Evolutionary conservation across 2,329 filamentous ascomycete species (phyloP).

Genomic region (Trichoderma sp.): DNA sequence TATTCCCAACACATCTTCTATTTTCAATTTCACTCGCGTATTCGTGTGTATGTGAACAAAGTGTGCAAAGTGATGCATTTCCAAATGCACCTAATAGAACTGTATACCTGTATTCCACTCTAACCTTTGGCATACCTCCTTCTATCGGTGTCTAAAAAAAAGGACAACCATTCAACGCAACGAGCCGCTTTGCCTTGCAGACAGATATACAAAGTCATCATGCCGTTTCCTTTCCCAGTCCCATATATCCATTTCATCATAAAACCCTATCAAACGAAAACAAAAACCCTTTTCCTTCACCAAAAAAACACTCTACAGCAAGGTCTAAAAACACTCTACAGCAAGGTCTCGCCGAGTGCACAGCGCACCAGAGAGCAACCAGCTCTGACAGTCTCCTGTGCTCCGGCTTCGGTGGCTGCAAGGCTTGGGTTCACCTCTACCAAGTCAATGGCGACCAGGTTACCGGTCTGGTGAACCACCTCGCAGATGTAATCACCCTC

Average conservation of each 20-base stretch:
- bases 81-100: neutral
- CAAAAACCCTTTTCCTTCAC: neutral
- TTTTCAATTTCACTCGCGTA: neutral
- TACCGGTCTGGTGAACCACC: slow-evolving; percentile 75
- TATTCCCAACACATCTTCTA: neutral
- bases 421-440: slow-evolving; percentile 79
- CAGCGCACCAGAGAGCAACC: slow-evolving; percentile 90
- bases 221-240: slow-evolving; percentile 11
- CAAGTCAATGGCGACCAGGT: slow-evolving; percentile 74
- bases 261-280: neutral
- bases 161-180: neutral
- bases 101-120: neutral
- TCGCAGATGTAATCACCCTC: slow-evolving; percentile 98
- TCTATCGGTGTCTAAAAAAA: slow-evolving; percentile 13
- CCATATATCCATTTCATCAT: slow-evolving; percentile 10
- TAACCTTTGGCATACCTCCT: neutral
- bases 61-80: neutral
- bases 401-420: slow-evolving; percentile 62
- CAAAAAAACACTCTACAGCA: slow-evolving; percentile 75
- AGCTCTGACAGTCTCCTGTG: slow-evolving; percentile 81
- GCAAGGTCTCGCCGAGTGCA: slow-evolving; percentile 83
- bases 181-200: neutral
- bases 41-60: neutral
- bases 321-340: slow-evolving; percentile 78
- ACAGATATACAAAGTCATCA: slow-evolving; percentile 1